Percentiles rank a stretch among this genome's conserved stretches.
Conservation (phyloP, 2,329 filamentous ascomycete species). For the Helotiales sp. region DNA sequence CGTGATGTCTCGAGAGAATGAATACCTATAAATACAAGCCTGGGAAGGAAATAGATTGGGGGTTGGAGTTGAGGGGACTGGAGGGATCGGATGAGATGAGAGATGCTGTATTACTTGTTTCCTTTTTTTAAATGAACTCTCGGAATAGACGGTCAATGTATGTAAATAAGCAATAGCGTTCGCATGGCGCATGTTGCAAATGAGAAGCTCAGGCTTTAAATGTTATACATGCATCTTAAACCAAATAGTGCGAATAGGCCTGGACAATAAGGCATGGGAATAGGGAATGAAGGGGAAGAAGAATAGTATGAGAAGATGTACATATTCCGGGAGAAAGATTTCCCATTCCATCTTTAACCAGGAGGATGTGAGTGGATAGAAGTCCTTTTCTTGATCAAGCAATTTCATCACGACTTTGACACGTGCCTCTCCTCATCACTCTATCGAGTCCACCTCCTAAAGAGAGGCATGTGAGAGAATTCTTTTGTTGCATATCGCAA, state of each 20-base stretch:
- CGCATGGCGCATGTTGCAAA: neutral
- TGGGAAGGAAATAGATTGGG: slow-evolving; percentile 1
- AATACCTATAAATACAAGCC: slow-evolving; percentile 12
- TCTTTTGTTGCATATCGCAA: slow-evolving; percentile 23
- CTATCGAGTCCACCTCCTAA: neutral
- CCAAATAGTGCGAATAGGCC: neutral
- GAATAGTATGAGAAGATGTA: too few relatives aligned
- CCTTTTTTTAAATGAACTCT: slow-evolving; percentile 24
- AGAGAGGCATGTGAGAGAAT: neutral
- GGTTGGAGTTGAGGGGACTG: neutral
- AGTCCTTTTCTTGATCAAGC: neutral
- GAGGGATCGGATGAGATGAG: neutral
- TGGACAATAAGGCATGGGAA: neutral
- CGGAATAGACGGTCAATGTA: slow-evolving; percentile 22
- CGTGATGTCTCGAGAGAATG: slow-evolving; percentile 90
- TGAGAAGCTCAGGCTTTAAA: neutral
- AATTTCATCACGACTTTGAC: too few relatives aligned
- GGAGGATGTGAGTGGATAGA: neutral
- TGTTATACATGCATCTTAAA: neutral
- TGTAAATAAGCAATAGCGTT: slow-evolving; percentile 17
- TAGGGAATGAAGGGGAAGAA: neutral
- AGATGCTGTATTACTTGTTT: slow-evolving; percentile 16
- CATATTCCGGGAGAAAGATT: neutral
- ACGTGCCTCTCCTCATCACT: neutral
- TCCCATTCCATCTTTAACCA: neutral